Evolutionary conservation across 192 early-diverging fungal species (phyloP), one percentile per base, ranked within the genome.

Genomic region (Umbelopsis isabellina): DNA sequence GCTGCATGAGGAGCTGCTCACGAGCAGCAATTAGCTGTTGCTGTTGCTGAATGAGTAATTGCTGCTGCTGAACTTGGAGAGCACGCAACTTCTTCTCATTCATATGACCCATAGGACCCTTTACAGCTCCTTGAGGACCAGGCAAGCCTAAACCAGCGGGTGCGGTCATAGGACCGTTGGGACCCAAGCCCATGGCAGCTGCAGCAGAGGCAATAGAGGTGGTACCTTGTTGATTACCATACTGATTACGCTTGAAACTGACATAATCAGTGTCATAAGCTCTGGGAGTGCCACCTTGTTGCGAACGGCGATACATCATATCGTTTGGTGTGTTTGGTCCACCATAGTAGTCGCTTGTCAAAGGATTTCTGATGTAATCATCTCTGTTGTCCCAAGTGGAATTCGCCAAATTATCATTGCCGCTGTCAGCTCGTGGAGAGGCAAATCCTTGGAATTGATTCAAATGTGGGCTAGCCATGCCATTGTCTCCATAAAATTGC

Each of bases 41-140:
- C 46, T 87, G 82, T 44, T 84, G 84, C 58, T 82, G 81, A 23
- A 85, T 68, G 30, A 85, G 47, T 1, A 81, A 69, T 65, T 84
- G 84, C 49, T 84, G 83, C 11, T 80, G 80, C 37, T 85, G 86
- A 22, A 83, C 72, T 51, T 80, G 79, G 10, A 80, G 49, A 45
- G 58, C 68, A 48, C 84, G 80, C 30, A 87, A 74, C 48, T 84
- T 87, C 70, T 88, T 83, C 15, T 84, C 87, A 5, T 72, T 79
- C 4, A 75, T 65, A 45, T 68, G 61, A 80, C 37, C 55, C 55
- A 69, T 76, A 65, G 49, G 75, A 76, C 23, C 74, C 53, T 61
- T 61, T 25, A 33, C 55, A 35, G 21, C 25, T 35, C 23, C 55
- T 15, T 46, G 80, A 53, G 51, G 33, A 37, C 50, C 68, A 70